Percentiles rank a stretch among this genome's conserved stretches.
These are phyloP conservation scores for Huntiella moniliformis DNA, from an alignment of 2,329 filamentous ascomycete species.

Conservation along the genomic window DNA sequence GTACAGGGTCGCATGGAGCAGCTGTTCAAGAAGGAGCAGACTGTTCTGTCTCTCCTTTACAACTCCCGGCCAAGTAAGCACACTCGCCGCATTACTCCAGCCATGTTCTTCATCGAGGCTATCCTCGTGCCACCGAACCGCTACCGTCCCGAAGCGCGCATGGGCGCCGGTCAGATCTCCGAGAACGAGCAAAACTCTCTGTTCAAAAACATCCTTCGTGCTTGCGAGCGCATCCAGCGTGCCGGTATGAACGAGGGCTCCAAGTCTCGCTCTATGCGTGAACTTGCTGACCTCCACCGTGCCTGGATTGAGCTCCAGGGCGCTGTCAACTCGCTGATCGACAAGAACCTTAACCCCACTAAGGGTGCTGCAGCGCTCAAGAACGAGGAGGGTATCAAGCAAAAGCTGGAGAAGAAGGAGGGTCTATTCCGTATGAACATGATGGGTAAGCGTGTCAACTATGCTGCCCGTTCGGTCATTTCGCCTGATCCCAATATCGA, in stretches of 20 bases:
- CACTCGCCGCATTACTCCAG: conserved; percentile 41
- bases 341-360: conserved; percentile 69
- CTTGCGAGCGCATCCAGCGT: conserved; percentile 35
- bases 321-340: conserved; percentile 78
- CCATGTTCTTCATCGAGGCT: conserved; percentile 87
- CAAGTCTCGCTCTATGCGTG: conserved; percentile 2
- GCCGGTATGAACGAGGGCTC: conserved; percentile 3
- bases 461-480: conserved; percentile 90
- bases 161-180: conserved; percentile 61
- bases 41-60: conserved; percentile 72
- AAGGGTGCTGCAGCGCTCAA: conserved; percentile 58
- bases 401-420: conserved; percentile 96
- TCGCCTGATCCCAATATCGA: conserved; percentile 97
- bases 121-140: conserved; percentile 83
- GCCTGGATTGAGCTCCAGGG: conserved; percentile 75
- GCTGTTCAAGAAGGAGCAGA: conserved; percentile 73
- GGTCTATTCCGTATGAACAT: conserved; percentile 97
- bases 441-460: conserved; percentile 99
- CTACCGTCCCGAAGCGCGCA: conserved; percentile 71
- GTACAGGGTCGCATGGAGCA: conserved; percentile 60
- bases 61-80: conserved; percentile 49
- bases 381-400: conserved; percentile 89
- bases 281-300: conserved; percentile 67
- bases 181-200: conserved; percentile 78
- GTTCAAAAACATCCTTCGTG: conserved; percentile 67